Evolutionary conservation across 179 eudicot genomes (phyloP), one percentile per base, ranked within the genome.

Genomic region (Camellia oleifera): DNA sequence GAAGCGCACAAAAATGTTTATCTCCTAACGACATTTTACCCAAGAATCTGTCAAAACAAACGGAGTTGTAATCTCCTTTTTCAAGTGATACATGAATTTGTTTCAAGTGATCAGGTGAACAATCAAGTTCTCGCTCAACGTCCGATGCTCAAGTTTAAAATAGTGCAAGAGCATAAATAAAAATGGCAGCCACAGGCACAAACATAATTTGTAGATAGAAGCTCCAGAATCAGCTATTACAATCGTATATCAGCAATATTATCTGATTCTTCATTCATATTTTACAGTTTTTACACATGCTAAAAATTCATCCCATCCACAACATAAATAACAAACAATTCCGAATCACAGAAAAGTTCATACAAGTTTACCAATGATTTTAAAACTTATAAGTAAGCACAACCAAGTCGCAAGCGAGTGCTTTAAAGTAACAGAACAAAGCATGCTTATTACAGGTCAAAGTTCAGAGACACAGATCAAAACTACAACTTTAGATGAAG

Each of bases 391-490:
- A 50, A 20, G 70, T 52, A 15, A 62, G 14, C 14, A 26, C 67
- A 69, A 32, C 53, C 7, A 58, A 9, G 4, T 42, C 12, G 14
- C 75, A 23, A 46, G 14, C 75, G 15, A 46, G 63, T 12, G 44
- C 18, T 65, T 67, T n/a, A 9, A 50, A 76, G 76, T 23, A 44
- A 81, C 77, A 76, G 46, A 48, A 45, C 57, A 70, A 45, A 18
- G 46, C 56, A 61, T 32, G 18, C 57, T 70, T 72, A 68, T 75
- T 77, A 62, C 77, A 81, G 62, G 18, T 15, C 79, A 60, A 14
- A 71, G 83, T 62, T 53, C 11, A 63, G 73, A 77, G 52, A 77
- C 26, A 20, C 23, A 32, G 77, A 71, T 57, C 66, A 72, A 32
- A 77, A 15, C 45, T 61, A 76, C 69, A 67, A 44, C 62, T 32